These are phyloP conservation scores for Sanghuangporus baumii DNA, from an alignment of 1,284 basidiomycete genomes.

Conservation along the genomic window DNA sequence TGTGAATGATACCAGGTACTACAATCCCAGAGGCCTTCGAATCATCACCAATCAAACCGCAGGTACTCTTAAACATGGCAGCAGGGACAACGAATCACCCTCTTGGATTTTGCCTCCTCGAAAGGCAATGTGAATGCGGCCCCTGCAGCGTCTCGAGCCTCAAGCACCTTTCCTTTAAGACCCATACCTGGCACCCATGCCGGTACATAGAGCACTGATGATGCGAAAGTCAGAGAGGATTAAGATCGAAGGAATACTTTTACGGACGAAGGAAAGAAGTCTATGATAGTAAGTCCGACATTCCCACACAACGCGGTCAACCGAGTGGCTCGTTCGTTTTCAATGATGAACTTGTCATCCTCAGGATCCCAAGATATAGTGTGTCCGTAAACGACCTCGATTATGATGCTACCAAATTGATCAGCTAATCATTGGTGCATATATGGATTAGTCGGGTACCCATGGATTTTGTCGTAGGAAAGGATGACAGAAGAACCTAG, in stretches of 20 bases:
- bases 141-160: not conserved
- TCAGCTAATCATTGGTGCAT: not conserved
- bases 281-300: not conserved
- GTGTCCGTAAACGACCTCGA: conserved; percentile 5
- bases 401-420: not conserved
- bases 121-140: not conserved
- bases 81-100: not conserved
- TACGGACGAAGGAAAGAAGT: conserved; percentile 11
- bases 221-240: not conserved
- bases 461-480: conserved; percentile 22
- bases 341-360: not conserved
- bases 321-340: not conserved
- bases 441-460: conserved; percentile 21
- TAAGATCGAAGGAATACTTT: not conserved
- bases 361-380: not conserved
- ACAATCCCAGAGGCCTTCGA: conserved; percentile 6
- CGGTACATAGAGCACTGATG: conserved; percentile 7
- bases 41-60: not conserved
- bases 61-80: not conserved
- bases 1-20: not conserved
- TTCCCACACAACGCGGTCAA: not conserved
- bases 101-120: not conserved
- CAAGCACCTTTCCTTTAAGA: conserved; percentile 2
- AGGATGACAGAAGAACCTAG: conserved; percentile 20
- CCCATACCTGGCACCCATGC: conserved; percentile 10